Evolutionary conservation across 495 filamentous ascomycete species (phyloP), one percentile per base, ranked within the genome.

Genomic region (Trichoderma asperelloides): DNA sequence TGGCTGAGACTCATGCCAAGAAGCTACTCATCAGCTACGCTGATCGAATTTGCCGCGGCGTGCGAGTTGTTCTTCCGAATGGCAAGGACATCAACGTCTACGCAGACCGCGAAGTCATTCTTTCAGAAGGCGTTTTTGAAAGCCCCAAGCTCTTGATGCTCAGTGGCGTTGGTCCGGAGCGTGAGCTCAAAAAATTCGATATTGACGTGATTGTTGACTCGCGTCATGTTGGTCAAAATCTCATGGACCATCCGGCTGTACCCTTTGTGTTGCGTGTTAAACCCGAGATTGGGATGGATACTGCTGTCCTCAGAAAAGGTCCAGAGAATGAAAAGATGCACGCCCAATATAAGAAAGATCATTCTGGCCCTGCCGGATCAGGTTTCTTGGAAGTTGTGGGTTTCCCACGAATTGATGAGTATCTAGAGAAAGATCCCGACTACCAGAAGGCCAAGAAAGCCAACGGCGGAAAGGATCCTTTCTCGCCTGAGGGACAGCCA

Each of bases 101-200:
- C 11, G 81, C 85, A 25, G 77, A 75, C 25, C 79, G 82, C 66
- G 87, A 89, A 62, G 80, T 88, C 40, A 82, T 89, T 57, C 70
- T 89, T 28, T 82, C 80, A 6, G 77, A 78, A 28, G 87, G 87
- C 11, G 80, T 85, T 1, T 78, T 86, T 62, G 83, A 88, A 69
- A 79, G 79, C 6, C 86, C 87, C 0, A 84, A 86, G 68, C 75
- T 88, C 60, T 79, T 88, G 8, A 83, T 87, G 81, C 81, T 87
- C 23, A 87, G 83, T 21, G 87, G 86, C 15, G 84, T 89, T 64
- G 86, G 86, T 5, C 84, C 85, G 3, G 71, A 76, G 13, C 69
- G 71, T 0, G 77, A 85, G 9, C 80, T 88, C 0, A 64, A 74
- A 28, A 71, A 80, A 51, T 81, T 82, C 73, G 68, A 78, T 51